A percentile compares a stretch with the other conserved stretches of the same genome.
Evolutionary conservation across 106 monocot genomes (phyloP).

Genomic region (Hemerocallis citrina): DNA sequence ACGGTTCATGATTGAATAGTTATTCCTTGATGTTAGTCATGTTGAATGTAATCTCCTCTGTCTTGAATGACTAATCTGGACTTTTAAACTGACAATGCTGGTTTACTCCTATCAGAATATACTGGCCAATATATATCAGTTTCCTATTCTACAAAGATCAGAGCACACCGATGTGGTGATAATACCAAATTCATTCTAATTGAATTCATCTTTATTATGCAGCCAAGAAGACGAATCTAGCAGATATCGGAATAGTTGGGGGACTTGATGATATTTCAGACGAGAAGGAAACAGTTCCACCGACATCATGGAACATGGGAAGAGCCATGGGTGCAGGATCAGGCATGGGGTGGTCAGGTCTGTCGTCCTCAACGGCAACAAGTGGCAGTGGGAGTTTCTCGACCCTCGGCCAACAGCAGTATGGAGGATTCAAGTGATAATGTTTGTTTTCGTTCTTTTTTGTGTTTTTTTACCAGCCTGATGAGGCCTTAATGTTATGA

Average conservation of each 20-base stretch:
- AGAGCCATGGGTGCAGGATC: conserved; percentile 34
- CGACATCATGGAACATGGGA: conserved; percentile 25
- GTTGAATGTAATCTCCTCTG: too few relatives aligned
- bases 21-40: too few relatives aligned
- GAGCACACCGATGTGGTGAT: too few relatives aligned
- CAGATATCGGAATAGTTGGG: conserved; percentile 75
- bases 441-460: not conserved
- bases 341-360: conserved; percentile 15
- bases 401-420: conserved; percentile 13
- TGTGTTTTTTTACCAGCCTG: not conserved
- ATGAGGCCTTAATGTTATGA: too few relatives aligned
- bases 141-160: too few relatives aligned
- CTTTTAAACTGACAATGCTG: too few relatives aligned
- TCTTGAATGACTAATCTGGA: too few relatives aligned
- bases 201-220: conserved; percentile 12
- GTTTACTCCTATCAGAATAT: too few relatives aligned
- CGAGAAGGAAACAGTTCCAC: conserved; percentile 27
- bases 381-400: conserved; percentile 14
- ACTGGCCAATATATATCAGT: too few relatives aligned
- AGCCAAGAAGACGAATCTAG: conserved; percentile 75
- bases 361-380: conserved; percentile 22
- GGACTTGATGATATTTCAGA: conserved; percentile 36
- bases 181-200: too few relatives aligned
- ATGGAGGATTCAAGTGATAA: conserved; percentile 32
- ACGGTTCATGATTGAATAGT: too few relatives aligned